phyloP scores from a whole-genome alignment of 2,329 filamentous ascomycete genomes.

The Xylaria sp. region DNA sequence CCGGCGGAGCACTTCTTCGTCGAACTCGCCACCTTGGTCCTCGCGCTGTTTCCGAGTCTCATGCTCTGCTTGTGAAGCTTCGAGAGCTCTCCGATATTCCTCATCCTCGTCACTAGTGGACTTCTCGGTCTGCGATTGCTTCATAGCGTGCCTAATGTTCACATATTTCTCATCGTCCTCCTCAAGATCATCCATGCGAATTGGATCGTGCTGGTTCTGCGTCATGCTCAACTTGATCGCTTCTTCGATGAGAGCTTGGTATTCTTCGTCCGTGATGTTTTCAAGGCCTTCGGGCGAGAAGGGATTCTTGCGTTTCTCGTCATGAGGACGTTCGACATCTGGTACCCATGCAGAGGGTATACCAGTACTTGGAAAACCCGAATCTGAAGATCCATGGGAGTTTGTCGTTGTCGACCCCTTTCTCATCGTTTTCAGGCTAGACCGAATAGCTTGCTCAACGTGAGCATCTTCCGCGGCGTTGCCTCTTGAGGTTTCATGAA shows the following conservation, averaged over 20 bases:
- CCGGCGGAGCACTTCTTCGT: slow-evolving; percentile 53
- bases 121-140: slow-evolving; percentile 44
- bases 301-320: slow-evolving; percentile 23
- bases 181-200: slow-evolving; percentile 42
- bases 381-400: slow-evolving; percentile 37
- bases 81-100: slow-evolving; percentile 56
- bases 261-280: slow-evolving; percentile 66
- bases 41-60: slow-evolving; percentile 28
- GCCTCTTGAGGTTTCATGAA: slow-evolving; percentile 76
- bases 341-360: slow-evolving; percentile 37
- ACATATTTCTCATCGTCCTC: slow-evolving; percentile 40
- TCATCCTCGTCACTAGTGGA: slow-evolving; percentile 49
- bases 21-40: slow-evolving; percentile 32
- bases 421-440: slow-evolving; percentile 71
- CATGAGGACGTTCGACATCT: slow-evolving; percentile 41
- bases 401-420: slow-evolving; percentile 42
- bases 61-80: slow-evolving; percentile 51
- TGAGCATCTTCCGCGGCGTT: slow-evolving; percentile 75
- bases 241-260: slow-evolving; percentile 66
- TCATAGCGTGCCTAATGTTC: slow-evolving; percentile 40
- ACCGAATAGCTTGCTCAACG: slow-evolving; percentile 78
- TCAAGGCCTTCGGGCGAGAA: slow-evolving; percentile 53
- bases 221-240: slow-evolving; percentile 65
- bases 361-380: slow-evolving; percentile 30
- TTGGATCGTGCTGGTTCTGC: slow-evolving; percentile 42